Percentiles rank a stretch among this genome's conserved stretches.
phyloP scores from a whole-genome alignment of 441 rosid genomes.

The Syzygium syzygioides region DNA sequence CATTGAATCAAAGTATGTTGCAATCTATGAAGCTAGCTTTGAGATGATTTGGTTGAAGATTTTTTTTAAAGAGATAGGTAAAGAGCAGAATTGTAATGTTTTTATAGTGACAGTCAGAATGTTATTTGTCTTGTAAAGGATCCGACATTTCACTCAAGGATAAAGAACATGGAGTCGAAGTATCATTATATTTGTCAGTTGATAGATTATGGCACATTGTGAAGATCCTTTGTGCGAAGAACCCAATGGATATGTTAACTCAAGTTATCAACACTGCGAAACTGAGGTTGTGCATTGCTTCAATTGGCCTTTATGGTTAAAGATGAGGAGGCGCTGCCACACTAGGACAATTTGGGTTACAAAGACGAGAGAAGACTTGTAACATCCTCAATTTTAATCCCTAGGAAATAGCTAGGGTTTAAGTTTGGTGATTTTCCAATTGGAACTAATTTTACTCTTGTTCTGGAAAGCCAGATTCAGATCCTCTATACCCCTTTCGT shows the following conservation, averaged over 20 bases:
- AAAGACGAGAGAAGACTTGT: background rate
- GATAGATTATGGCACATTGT: background rate
- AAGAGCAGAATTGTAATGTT: background rate
- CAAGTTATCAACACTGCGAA: background rate
- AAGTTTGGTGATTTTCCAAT: no score
- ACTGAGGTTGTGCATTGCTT: background rate
- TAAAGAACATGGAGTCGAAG: background rate
- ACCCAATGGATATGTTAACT: background rate
- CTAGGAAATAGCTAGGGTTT: no score
- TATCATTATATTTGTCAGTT: background rate
- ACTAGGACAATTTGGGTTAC: background rate
- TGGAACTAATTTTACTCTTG: no score
- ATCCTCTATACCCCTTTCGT: no score
- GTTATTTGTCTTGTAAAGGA: background rate
- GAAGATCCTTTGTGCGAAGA: background rate
- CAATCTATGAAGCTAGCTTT: background rate
- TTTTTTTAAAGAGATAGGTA: background rate
- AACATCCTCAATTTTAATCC: no score
- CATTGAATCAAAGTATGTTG: background rate
- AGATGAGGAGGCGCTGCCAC: background rate
- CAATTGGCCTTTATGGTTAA: background rate
- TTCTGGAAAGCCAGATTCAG: no score
- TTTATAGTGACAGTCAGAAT: accelerated
- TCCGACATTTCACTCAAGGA: background rate
- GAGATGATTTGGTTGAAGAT: background rate